Conservation (phyloP, 495 filamentous ascomycete species). For the Chaetomium tenue region DNA sequence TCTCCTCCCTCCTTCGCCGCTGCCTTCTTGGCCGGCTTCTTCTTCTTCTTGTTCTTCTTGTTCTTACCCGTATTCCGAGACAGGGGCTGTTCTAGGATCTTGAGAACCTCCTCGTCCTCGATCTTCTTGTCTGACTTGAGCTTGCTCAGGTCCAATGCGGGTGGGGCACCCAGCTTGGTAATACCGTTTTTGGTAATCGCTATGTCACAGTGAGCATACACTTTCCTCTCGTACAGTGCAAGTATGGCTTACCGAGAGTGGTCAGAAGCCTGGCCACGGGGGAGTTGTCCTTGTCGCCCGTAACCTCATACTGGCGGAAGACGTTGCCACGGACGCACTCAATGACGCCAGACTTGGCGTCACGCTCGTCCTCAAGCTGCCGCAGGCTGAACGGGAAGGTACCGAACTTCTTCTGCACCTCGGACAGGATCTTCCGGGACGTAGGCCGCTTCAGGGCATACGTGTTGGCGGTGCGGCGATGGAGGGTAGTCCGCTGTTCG, state of each 20-base stretch:
- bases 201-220: constrained; percentile 36
- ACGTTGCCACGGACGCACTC: constrained; percentile 92
- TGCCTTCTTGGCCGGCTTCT: constrained; percentile 64
- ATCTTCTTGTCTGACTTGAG: constrained; percentile 97
- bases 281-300: constrained; percentile 83
- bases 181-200: constrained; percentile 98
- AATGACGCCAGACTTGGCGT: constrained; percentile 91
- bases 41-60: constrained; percentile 89
- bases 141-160: constrained; percentile 68
- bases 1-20: constrained; percentile 39
- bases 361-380: constrained; percentile 94
- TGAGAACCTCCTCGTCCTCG: constrained; percentile 87
- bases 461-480: constrained; percentile 86
- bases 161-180: constrained; percentile 74
- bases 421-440: constrained; percentile 83
- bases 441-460: constrained; percentile 89
- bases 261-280: constrained; percentile 82
- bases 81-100: constrained; percentile 85
- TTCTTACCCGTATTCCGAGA: constrained; percentile 71
- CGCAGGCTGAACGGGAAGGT: constrained; percentile 96
- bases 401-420: constrained; percentile 94
- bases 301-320: constrained; percentile 90
- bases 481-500: constrained; percentile 81
- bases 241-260: constrained; percentile 74
- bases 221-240: neutral